These are phyloP conservation scores for Naematelia encephala DNA, from an alignment of 768 basidiomycete genomes.

Conservation along the genomic window DNA sequence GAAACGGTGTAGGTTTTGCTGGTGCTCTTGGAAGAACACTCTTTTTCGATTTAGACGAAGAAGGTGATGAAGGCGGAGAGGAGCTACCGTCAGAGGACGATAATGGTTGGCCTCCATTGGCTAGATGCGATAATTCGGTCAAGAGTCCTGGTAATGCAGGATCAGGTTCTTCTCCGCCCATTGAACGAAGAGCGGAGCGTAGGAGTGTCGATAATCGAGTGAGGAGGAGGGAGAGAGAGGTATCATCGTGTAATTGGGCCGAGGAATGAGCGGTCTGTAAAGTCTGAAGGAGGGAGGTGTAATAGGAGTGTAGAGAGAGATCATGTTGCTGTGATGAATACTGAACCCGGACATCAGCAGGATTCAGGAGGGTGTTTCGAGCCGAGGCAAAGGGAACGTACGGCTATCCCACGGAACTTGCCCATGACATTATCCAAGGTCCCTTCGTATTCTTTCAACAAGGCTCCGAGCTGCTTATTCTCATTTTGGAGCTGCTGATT, in stretches of 20 bases:
- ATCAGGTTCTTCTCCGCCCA: conserved; percentile 56
- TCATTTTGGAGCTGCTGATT: conserved; percentile 89
- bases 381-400: conserved; percentile 53
- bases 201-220: conserved; percentile 68
- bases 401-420: conserved; percentile 88
- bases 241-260: conserved; percentile 56
- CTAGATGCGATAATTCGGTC: background rate
- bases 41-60: conserved; percentile 46
- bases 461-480: conserved; percentile 83
- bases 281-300: conserved; percentile 69
- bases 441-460: conserved; percentile 90
- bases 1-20: conserved; percentile 24
- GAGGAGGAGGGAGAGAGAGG: conserved; percentile 64
- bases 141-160: conserved; percentile 20
- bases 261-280: conserved; percentile 47
- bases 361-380: background rate
- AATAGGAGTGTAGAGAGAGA: conserved; percentile 78
- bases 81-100: conserved; percentile 9
- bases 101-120: conserved; percentile 5
- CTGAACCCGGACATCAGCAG: conserved; percentile 54
- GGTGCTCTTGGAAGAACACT: conserved; percentile 51
- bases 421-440: conserved; percentile 96
- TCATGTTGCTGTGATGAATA: conserved; percentile 90
- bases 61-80: conserved; percentile 6
- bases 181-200: conserved; percentile 66